Evolutionary conservation across 768 basidiomycete genomes (phyloP).

Genomic region (Tylopilus cervinicoccineus): DNA sequence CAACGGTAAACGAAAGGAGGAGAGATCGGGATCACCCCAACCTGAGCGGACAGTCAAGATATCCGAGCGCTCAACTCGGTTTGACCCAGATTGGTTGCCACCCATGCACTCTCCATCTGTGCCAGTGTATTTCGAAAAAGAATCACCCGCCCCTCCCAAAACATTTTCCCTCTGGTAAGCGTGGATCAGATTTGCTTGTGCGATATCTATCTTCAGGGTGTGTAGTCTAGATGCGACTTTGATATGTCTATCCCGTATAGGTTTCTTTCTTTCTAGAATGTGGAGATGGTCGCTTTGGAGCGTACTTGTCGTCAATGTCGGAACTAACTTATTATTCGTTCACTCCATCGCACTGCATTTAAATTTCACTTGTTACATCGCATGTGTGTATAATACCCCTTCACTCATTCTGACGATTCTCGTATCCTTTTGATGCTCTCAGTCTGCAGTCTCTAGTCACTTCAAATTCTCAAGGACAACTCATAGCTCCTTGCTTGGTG

Average conservation of each 20-base stretch:
- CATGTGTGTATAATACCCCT: neutral
- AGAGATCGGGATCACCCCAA: neutral
- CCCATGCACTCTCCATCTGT: neutral
- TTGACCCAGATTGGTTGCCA: neutral
- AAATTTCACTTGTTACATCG: too few species aligned
- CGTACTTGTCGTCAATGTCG: neutral
- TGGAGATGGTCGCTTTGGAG: neutral
- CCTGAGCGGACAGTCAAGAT: neutral
- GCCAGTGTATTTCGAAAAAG: neutral
- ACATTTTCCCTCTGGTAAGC: neutral
- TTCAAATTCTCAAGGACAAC: too few species aligned
- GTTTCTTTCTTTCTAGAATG: neutral
- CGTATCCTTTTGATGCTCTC: neutral
- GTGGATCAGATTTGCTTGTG: neutral
- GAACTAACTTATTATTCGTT: neutral
- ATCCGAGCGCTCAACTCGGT: neutral
- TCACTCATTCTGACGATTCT: neutral
- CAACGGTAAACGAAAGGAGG: conserved; percentile 1
- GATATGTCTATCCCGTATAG: neutral
- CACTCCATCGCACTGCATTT: neutral
- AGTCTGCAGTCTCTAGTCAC: too few species aligned
- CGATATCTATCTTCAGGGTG: neutral
- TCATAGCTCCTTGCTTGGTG: too few species aligned
- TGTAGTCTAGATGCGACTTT: neutral
- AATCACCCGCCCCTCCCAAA: neutral